These are phyloP conservation scores for Royoungia palumana DNA, from an alignment of 768 basidiomycete genomes.

Conservation along the genomic window DNA sequence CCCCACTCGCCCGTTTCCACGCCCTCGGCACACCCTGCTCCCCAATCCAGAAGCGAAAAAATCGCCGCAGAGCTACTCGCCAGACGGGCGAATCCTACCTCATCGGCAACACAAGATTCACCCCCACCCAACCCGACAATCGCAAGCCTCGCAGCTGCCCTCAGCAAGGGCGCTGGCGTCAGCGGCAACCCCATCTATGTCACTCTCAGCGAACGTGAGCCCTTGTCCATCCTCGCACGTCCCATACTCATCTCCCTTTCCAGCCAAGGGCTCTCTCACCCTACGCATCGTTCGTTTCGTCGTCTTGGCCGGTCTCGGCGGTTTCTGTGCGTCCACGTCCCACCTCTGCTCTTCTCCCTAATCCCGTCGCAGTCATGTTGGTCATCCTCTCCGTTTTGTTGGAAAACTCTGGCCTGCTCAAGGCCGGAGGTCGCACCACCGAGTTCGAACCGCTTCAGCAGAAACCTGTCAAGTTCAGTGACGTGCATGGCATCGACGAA, in stretches of 20 bases:
- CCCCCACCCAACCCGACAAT: constrained; percentile 33
- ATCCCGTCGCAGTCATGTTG: constrained; percentile 56
- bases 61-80: constrained; percentile 42
- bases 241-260: not conserved
- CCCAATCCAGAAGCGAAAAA: constrained; percentile 37
- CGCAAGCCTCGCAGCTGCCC: constrained; percentile 40
- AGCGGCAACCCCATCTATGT: constrained; percentile 70
- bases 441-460: constrained; percentile 83
- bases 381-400: constrained; percentile 85
- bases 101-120: constrained; percentile 7
- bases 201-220: constrained; percentile 76
- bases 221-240: not conserved
- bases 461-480: constrained; percentile 84
- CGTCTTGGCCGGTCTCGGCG: constrained; percentile 49
- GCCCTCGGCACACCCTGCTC: constrained; percentile 5
- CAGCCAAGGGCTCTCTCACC: constrained; percentile 69
- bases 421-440: constrained; percentile 74
- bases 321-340: constrained; percentile 56
- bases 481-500: constrained; percentile 97
- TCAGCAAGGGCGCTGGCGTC: constrained; percentile 42
- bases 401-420: constrained; percentile 91
- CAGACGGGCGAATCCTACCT: constrained; percentile 15
- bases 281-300: constrained; percentile 63
- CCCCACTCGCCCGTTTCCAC: constrained; percentile 12
- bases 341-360: not conserved